These are phyloP conservation scores for Alectoria sarmentosa DNA, from an alignment of 495 filamentous ascomycete genomes.

Conservation along the genomic window DNA sequence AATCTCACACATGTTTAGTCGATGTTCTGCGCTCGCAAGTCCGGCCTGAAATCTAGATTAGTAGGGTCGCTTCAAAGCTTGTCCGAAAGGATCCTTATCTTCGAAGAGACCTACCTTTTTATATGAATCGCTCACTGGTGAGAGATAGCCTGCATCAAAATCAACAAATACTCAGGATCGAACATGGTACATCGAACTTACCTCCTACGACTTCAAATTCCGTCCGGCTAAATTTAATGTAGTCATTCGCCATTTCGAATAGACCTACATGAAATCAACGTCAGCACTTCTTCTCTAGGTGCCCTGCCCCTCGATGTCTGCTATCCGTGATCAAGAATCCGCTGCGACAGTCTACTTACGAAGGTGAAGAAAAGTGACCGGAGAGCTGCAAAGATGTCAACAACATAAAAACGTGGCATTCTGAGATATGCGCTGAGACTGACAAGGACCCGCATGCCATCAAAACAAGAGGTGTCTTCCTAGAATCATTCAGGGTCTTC, in stretches of 20 bases:
- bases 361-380: constrained; percentile 14
- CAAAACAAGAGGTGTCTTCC: constrained; percentile 71
- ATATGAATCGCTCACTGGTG: constrained; percentile 21
- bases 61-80: background rate
- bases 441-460: constrained; percentile 91
- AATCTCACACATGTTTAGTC: constrained; percentile 63
- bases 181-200: background rate
- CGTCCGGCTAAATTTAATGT: constrained; percentile 28
- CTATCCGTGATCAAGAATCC: background rate
- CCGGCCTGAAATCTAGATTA: constrained; percentile 9
- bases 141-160: constrained; percentile 13
- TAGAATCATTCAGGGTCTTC: constrained; percentile 55
- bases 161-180: background rate
- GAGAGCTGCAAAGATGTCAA: constrained; percentile 10
- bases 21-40: constrained; percentile 54
- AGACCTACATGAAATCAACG: background rate
- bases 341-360: background rate
- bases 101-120: constrained; percentile 45
- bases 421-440: constrained; percentile 71
- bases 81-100: background rate
- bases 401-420: constrained; percentile 33
- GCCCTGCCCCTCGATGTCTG: background rate
- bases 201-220: constrained; percentile 23
- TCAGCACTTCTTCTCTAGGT: background rate
- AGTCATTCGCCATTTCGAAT: constrained; percentile 41